phyloP scores from a whole-genome alignment of 2,329 filamentous ascomycete genomes.

The Keithomyces neogunnii region DNA sequence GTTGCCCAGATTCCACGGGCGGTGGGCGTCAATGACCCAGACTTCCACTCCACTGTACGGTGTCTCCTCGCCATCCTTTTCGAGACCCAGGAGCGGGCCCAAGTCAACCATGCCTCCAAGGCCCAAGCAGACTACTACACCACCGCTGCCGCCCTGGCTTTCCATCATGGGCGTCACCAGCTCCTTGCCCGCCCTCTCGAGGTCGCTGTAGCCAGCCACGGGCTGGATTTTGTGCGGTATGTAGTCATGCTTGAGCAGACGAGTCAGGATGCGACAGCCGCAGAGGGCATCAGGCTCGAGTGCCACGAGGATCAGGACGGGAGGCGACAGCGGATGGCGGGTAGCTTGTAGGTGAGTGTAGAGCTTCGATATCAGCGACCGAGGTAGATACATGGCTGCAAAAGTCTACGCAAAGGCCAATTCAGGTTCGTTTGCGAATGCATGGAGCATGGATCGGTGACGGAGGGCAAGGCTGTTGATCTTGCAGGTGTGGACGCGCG shows the following conservation, averaged over 20 bases:
- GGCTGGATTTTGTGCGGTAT: slow-evolving; percentile 97
- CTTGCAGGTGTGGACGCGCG: neutral
- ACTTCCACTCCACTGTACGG: slow-evolving; percentile 81
- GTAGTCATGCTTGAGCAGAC: slow-evolving; percentile 93
- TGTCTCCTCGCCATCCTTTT: slow-evolving; percentile 53
- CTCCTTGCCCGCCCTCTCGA: slow-evolving; percentile 69
- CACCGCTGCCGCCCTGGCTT: slow-evolving; percentile 73
- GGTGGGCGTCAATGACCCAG: slow-evolving; percentile 85
- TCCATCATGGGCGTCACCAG: slow-evolving; percentile 82
- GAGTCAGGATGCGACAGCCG: slow-evolving; percentile 87
- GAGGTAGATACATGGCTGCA: slow-evolving; percentile 81
- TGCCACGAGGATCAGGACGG: slow-evolving; percentile 83
- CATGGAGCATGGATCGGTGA: slow-evolving; percentile 14
- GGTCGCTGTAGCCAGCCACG: slow-evolving; percentile 83
- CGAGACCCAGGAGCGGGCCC: slow-evolving; percentile 66
- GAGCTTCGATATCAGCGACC: slow-evolving; percentile 78
- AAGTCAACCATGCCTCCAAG: slow-evolving; percentile 89
- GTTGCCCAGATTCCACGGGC: slow-evolving; percentile 92
- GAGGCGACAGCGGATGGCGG: slow-evolving; percentile 82
- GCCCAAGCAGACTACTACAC: slow-evolving; percentile 84
- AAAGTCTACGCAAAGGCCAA: slow-evolving; percentile 20
- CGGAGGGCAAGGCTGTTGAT: neutral
- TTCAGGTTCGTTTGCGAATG: slow-evolving; percentile 10
- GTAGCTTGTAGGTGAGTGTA: slow-evolving; percentile 83
- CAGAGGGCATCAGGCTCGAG: slow-evolving; percentile 94